Conservation (phyloP, 129 eudicot genomes). For the Daucus carota region DH1_v3.0 NC_030381.2:52278501-52279000, state of each 20-base stretch:
- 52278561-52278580: conserved; percentile 32
- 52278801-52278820: conserved; percentile 56
- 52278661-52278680: not conserved
- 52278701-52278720: not conserved
- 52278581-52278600: conserved; percentile 73
- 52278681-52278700: not conserved
- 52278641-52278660: conserved; percentile 19
- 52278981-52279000: conserved; percentile 91
- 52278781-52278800: conserved; percentile 55
- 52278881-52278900: conserved; percentile 45
- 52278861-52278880: conserved; percentile 40
- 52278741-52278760: conserved; percentile 42
- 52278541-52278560: conserved; percentile 38
- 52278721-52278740: conserved; percentile 49
- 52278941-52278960: conserved; percentile 70
- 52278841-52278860: conserved; percentile 63
- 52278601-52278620: conserved; percentile 77
- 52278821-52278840: conserved; percentile 78
- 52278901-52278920: conserved; percentile 55
- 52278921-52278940: conserved; percentile 27
- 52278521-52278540: conserved; percentile 40
- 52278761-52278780: conserved; percentile 40
- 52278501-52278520: conserved; percentile 62
- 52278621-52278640: conserved; percentile 63
- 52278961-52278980: conserved; percentile 53